Percentiles rank a stretch among this genome's conserved stretches.
phyloP scores from a whole-genome alignment of 805 yeast genomes.

The Nakazawaea ishiwadae region DNA sequence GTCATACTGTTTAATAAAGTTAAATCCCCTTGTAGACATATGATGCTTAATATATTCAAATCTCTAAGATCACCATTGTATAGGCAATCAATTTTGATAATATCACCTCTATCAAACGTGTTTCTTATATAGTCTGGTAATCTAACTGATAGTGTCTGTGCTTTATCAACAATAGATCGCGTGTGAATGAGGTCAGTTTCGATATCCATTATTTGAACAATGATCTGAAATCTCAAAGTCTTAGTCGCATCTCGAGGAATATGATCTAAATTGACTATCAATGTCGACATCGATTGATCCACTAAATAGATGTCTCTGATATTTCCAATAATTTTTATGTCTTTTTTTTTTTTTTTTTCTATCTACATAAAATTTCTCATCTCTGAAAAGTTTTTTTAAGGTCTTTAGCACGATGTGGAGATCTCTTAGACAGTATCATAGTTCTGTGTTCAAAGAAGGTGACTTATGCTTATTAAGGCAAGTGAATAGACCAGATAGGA shows the following conservation, averaged over 20 bases:
- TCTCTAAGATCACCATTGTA: slow-evolving; percentile 9
- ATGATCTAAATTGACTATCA: slow-evolving; percentile 3
- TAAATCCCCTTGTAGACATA: slow-evolving; percentile 6
- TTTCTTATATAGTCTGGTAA: slow-evolving; percentile 1
- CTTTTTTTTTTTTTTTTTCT: background rate
- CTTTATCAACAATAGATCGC: background rate
- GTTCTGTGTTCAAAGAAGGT: slow-evolving; percentile 22
- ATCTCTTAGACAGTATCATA: slow-evolving; percentile 13
- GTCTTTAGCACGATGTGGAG: slow-evolving; percentile 1
- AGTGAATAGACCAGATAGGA: slow-evolving; percentile 21
- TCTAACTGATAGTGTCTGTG: background rate
- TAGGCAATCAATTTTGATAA: slow-evolving; percentile 13
- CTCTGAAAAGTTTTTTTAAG: no score
- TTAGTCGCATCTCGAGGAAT: no score
- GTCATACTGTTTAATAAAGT: slow-evolving; percentile 4
- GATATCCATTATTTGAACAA: slow-evolving; percentile 1
- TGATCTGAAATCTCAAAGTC: slow-evolving; percentile 2
- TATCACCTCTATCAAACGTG: slow-evolving; percentile 7
- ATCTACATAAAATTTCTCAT: slow-evolving; percentile 1
- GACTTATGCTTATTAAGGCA: slow-evolving; percentile 28
- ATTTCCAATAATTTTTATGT: background rate
- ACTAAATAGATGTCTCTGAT: no score
- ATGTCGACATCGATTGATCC: slow-evolving; percentile 8
- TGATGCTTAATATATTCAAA: slow-evolving; percentile 1
- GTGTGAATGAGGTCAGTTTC: background rate